Conservation (phyloP, 1,139 yeast genomes). For the Petasospora rhodanensis region DNA sequence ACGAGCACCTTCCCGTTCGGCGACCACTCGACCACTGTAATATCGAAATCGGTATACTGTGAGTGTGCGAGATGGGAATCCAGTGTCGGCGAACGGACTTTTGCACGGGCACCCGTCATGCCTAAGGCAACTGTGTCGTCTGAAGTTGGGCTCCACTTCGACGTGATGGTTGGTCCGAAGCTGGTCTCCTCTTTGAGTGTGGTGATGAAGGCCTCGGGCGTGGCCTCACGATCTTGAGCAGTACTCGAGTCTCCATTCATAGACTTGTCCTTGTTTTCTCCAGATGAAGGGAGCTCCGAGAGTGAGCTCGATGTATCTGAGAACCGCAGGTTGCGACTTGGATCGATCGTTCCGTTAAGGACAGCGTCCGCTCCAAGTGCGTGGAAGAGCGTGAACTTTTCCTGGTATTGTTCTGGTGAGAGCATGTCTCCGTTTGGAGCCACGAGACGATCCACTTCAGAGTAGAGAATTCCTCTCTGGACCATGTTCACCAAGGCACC, state of each 20-base stretch:
- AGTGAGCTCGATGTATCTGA: no score
- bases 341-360: conserved; percentile 25
- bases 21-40: conserved; percentile 56
- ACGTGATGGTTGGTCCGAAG: conserved; percentile 32
- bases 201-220: conserved; percentile 28
- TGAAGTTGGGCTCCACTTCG: conserved; percentile 38
- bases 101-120: conserved; percentile 34
- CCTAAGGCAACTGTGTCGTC: conserved; percentile 37
- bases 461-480: conserved; percentile 79
- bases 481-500: conserved; percentile 80
- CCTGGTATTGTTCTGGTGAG: conserved; percentile 18
- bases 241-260: background rate
- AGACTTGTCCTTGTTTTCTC: no score
- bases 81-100: no score
- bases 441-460: conserved; percentile 48
- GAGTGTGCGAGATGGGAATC: no score
- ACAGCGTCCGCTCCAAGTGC: conserved; percentile 33
- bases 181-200: conserved; percentile 29
- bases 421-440: conserved; percentile 30
- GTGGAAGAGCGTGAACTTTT: conserved; percentile 34
- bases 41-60: conserved; percentile 19
- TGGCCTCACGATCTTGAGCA: conserved; percentile 10
- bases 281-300: no score
- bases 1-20: conserved; percentile 53
- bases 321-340: no score